These are phyloP conservation scores for Amauroascus niger DNA, from an alignment of 2,329 filamentous ascomycete genomes.

Conservation along the genomic window DNA sequence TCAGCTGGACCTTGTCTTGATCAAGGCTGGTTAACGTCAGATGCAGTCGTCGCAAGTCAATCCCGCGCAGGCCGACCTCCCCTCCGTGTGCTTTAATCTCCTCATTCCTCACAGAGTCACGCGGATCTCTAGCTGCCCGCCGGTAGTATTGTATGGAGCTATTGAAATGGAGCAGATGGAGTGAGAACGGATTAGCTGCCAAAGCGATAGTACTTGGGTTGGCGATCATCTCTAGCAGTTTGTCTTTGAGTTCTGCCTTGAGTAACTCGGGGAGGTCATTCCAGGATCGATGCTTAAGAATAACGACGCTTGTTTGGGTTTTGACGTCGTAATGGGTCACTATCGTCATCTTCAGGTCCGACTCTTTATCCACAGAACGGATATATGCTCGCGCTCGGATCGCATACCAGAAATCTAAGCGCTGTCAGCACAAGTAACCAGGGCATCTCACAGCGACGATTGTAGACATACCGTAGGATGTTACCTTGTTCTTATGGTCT, in stretches of 20 bases:
- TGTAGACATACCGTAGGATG: constrained; percentile 2
- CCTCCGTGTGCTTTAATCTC: constrained; percentile 13
- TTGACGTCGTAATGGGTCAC: constrained; percentile 14
- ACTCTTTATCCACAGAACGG: constrained; percentile 11
- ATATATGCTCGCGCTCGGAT: constrained; percentile 13
- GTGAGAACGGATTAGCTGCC: constrained; percentile 10
- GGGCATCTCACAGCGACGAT: background rate
- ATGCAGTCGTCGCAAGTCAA: constrained; percentile 11
- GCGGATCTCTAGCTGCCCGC: constrained; percentile 12
- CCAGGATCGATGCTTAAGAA: constrained; percentile 12
- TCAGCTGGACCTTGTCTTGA: constrained; percentile 13
- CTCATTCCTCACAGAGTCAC: constrained; percentile 13
- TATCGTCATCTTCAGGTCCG: constrained; percentile 14
- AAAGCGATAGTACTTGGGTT: constrained; percentile 8
- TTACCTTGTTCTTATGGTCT: constrained; percentile 7
- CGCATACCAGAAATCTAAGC: constrained; percentile 13
- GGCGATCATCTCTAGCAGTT: constrained; percentile 11
- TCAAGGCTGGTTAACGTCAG: constrained; percentile 13
- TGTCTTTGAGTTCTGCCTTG: constrained; percentile 8
- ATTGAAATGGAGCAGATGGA: constrained; percentile 13
- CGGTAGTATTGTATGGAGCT: constrained; percentile 13
- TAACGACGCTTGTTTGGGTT: constrained; percentile 9
- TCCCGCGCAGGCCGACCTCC: constrained; percentile 7
- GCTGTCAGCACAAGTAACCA: background rate
- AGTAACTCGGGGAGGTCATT: constrained; percentile 11